These are phyloP conservation scores for Pleurozium schreberi DNA, from an alignment of 225 moss, liverwort and hornwort genomes.

Conservation along the genomic window DNA sequence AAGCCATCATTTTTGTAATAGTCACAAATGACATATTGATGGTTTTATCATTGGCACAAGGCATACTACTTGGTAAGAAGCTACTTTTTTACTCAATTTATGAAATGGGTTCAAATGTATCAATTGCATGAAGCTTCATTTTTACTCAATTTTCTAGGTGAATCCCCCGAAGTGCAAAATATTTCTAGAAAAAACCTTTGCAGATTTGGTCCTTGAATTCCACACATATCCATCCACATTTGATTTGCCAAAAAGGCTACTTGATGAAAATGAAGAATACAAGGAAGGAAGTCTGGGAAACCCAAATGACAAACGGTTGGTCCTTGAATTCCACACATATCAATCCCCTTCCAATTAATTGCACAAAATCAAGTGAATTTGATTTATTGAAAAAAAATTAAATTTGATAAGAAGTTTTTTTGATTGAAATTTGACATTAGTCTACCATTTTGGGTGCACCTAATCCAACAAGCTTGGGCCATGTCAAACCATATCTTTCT, in stretches of 20 bases:
- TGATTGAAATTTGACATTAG: no score
- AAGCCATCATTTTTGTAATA: background rate
- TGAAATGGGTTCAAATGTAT: no score
- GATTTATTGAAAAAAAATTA: no score
- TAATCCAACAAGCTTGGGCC: no score
- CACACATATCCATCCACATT: background rate
- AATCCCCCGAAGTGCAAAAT: background rate
- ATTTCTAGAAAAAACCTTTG: background rate
- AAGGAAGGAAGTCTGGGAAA: background rate
- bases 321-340: no score
- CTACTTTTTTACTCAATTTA: background rate
- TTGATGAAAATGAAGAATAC: background rate
- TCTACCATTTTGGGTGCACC: no score
- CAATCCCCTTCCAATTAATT: no score
- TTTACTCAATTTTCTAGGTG: background rate
- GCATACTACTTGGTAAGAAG: background rate
- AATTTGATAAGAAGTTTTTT: no score
- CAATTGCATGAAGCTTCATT: background rate
- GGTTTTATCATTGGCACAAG: accelerated
- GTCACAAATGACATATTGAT: background rate
- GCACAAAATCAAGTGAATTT: no score
- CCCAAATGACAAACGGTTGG: background rate
- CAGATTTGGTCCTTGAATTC: background rate
- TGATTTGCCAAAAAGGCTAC: background rate
- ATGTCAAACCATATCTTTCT: no score